Base-by-base conservation (phyloP, 1,284 basidiomycete species). In the Marasmius fiardii region DNA sequence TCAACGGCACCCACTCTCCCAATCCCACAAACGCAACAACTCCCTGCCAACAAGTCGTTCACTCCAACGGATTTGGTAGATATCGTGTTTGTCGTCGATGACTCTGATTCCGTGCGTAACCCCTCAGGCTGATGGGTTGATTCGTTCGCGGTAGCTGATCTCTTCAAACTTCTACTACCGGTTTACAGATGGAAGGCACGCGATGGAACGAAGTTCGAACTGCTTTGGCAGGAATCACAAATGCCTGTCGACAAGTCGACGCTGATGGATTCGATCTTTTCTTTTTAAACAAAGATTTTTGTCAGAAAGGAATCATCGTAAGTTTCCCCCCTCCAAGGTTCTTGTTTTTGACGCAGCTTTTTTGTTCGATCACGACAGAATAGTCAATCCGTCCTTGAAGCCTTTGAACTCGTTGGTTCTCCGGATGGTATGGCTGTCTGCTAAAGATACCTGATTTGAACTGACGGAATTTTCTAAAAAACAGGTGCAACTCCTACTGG, bases 11-110 rank as follows among this genome's bases (percentile, higher is more conserved):
- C 16, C 5, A 20, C 18, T 5, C 37, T 16, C 4, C 14, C 37
- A 4, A 16, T 41, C 6, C 39, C 16, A 41, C 39, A 16, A 16
- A 10, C 7, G 4, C 20, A n/a, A 20, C 20, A 16, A 41, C n/a
- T 20, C n/a, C 39, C 20, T 20, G n/a, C 16, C 6, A 7, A 2
- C 39, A 41, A 41, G n/a, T 41, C 39, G 20, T 41, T 16, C 8
- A 18, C 8, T 2, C 39, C 39, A 14, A 10, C 11, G 4, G 39
- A 41, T 20, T n/a, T 41, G 11, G 39, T 41, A 7, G 49, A 63
- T 20, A 61, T 70, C 28, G 53, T 65, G 26, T 68, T 70, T 48
- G 53, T 69, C 20, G 59, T 70, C 12, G 68, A 70, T 55, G 68
- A 70, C 55, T 70, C 68, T 8, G 58, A 60, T 28, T 69, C 63